phyloP scores from a whole-genome alignment of 2,329 filamentous ascomycete genomes.

The Aspergillus amoenus region DNA sequence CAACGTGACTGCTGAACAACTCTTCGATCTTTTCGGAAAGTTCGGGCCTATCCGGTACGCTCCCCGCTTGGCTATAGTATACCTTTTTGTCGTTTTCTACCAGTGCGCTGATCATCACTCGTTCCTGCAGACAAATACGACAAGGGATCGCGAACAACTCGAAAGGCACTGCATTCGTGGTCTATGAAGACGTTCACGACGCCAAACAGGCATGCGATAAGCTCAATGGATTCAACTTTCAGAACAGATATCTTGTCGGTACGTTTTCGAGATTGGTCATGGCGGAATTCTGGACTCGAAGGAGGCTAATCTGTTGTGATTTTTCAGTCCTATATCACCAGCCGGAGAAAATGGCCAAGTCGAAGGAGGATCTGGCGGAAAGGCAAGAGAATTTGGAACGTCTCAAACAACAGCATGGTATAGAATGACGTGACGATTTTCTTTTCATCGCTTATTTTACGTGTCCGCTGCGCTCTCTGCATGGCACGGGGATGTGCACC shows the following conservation, averaged over 20 bases:
- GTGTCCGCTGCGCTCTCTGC: constrained; percentile 28
- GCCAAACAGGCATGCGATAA: constrained; percentile 99
- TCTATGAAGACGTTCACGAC: constrained; percentile 99
- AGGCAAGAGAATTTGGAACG: constrained; percentile 97
- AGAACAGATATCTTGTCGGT: constrained; percentile 98
- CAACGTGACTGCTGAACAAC: constrained; percentile 96
- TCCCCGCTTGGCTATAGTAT: constrained; percentile 20
- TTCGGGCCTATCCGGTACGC: constrained; percentile 90
- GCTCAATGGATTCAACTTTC: constrained; percentile 99
- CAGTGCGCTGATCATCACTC: constrained; percentile 5
- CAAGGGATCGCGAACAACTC: constrained; percentile 96
- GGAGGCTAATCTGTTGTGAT: constrained; percentile 8
- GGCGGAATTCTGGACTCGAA: background rate
- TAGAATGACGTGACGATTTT: constrained; percentile 70
- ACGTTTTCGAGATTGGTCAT: constrained; percentile 45
- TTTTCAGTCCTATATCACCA: constrained; percentile 68
- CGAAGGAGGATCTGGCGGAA: constrained; percentile 89
- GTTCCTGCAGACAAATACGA: constrained; percentile 77
- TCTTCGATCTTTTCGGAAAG: constrained; percentile 98
- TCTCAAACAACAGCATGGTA: constrained; percentile 95
- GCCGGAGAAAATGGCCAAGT: constrained; percentile 76
- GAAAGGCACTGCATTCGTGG: constrained; percentile 97
- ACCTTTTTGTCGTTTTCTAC: constrained; percentile 10
- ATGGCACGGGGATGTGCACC: constrained; percentile 32
- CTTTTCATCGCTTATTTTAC: constrained; percentile 29